phyloP scores from a whole-genome alignment of 768 basidiomycete genomes.

The Chalciporus sphaerocephalus region DNA sequence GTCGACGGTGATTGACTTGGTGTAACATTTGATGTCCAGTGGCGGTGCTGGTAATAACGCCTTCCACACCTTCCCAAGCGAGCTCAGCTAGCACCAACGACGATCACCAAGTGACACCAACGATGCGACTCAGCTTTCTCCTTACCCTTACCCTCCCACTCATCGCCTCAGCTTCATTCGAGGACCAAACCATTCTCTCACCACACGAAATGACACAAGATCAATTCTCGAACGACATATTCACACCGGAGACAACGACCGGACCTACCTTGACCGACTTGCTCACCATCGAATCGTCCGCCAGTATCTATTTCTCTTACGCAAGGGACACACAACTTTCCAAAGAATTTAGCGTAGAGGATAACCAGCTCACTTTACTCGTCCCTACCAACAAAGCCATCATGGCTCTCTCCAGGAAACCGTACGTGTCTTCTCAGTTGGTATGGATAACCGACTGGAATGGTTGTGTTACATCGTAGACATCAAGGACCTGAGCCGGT shows the following conservation, averaged over 20 bases:
- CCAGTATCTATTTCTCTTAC: conserved; percentile 83
- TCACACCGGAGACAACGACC: conserved; percentile 37
- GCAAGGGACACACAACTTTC: conserved; percentile 69
- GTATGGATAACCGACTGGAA: not conserved
- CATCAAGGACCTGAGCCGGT: conserved; percentile 50
- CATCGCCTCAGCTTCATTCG: conserved; percentile 27
- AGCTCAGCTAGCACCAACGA: not conserved
- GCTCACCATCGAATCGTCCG: conserved; percentile 68
- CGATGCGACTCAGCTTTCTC: conserved; percentile 19
- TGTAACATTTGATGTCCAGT: too few species aligned
- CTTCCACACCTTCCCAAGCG: too few species aligned
- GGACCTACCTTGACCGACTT: conserved; percentile 68
- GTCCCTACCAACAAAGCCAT: conserved; percentile 88
- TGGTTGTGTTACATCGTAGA: conserved; percentile 32
- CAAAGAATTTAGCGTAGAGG: conserved; percentile 36
- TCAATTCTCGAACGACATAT: conserved; percentile 8
- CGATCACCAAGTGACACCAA: too few species aligned
- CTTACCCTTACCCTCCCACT: conserved; percentile 29
- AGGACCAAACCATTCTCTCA: conserved; percentile 26
- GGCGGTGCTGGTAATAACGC: too few species aligned
- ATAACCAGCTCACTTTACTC: conserved; percentile 51
- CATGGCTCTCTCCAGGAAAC: conserved; percentile 75
- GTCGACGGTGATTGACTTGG: not conserved
- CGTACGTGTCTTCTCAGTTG: conserved; percentile 45
- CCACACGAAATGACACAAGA: conserved; percentile 14